Evolutionary conservation across 2,329 filamentous ascomycete genomes (phyloP), one percentile per base, ranked within the genome.

Genomic region (Alternaria panax): DNA sequence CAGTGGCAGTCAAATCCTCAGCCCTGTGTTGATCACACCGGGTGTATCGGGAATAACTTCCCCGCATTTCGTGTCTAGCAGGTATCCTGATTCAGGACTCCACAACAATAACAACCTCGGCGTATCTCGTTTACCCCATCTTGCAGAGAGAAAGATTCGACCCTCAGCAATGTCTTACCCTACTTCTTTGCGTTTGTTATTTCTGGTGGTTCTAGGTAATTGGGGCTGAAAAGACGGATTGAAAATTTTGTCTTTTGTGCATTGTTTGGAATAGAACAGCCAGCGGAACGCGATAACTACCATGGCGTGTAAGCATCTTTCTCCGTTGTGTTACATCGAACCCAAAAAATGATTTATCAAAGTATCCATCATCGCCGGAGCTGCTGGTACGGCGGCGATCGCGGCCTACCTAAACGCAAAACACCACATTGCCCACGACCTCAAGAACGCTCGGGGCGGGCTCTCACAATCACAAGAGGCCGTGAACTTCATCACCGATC

Each of bases 381-480:
- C 66, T 9, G 68, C 72, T 9, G 72, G 67, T 14, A 67, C 69
- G 28, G 60, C 72, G 36, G 73, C 72, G 25, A 34, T 75, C 11
- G 69, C 71, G 12, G 75, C 75, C 27, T 79, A 79, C 60, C 57
- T 78, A 16, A 77, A 79, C 52, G 75, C 76, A 9, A 77, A 77
- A 64, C 68, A 68, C 59, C 75, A 77, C 38, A 69, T 77, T 30
- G 51, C 45, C 18, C 45, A 74, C 54, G 74, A 77, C 47, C 47
- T 76, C 7, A 63, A 57, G n/a, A 58, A 61, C 25, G 65, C 55
- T 7, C 48, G 64, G 1, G 66, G 65, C 22, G 69, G 64, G 12
- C 47, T 72, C 2, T 22, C 64, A 25, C 67, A 67, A 7, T 20
- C 63, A n/a, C 62, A 67, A 54, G 56, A 64, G 9, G 54, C 62